phyloP scores from a whole-genome alignment of 2,329 filamentous ascomycete species.

The Xylaria sp. region DNA sequence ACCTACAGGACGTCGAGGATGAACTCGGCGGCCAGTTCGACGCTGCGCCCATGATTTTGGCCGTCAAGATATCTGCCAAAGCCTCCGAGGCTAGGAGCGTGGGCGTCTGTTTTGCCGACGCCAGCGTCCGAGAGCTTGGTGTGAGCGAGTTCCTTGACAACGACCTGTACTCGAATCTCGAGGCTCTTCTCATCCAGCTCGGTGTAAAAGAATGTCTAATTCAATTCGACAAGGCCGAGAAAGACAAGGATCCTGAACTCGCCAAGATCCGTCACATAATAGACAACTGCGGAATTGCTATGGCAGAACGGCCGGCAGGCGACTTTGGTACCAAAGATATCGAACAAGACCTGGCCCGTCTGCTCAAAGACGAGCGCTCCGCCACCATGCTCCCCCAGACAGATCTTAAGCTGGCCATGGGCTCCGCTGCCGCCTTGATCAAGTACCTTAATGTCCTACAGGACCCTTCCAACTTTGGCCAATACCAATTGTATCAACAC shows the following conservation, averaged over 20 bases:
- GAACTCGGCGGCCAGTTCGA: constrained; percentile 88
- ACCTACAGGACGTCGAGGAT: constrained; percentile 95
- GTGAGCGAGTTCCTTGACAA: constrained; percentile 99
- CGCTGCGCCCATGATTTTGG: constrained; percentile 89
- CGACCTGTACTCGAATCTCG: constrained; percentile 96
- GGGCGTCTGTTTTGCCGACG: constrained; percentile 97
- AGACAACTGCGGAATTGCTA: constrained; percentile 87
- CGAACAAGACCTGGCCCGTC: constrained; percentile 86
- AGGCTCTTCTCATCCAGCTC: constrained; percentile 93
- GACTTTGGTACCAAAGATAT: constrained; percentile 93
- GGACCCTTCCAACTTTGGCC: constrained; percentile 92
- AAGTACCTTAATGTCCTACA: constrained; percentile 92
- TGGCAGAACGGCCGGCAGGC: constrained; percentile 75
- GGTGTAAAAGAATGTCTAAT: constrained; percentile 93
- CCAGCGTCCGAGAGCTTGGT: constrained; percentile 91
- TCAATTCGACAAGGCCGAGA: constrained; percentile 77
- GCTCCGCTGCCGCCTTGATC: constrained; percentile 89
- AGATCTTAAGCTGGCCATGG: constrained; percentile 95
- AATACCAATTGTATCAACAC: constrained; percentile 97
- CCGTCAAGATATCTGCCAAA: constrained; percentile 91
- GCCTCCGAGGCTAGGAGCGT: constrained; percentile 83
- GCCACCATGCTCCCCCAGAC: constrained; percentile 82
- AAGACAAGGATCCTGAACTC: constrained; percentile 87
- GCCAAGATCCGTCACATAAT: constrained; percentile 87
- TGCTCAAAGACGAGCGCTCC: constrained; percentile 85